Percentiles rank a stretch among this genome's conserved stretches.
phyloP scores from a whole-genome alignment of 2,329 filamentous ascomycete genomes.

The Paecilomyces sp. region DNA sequence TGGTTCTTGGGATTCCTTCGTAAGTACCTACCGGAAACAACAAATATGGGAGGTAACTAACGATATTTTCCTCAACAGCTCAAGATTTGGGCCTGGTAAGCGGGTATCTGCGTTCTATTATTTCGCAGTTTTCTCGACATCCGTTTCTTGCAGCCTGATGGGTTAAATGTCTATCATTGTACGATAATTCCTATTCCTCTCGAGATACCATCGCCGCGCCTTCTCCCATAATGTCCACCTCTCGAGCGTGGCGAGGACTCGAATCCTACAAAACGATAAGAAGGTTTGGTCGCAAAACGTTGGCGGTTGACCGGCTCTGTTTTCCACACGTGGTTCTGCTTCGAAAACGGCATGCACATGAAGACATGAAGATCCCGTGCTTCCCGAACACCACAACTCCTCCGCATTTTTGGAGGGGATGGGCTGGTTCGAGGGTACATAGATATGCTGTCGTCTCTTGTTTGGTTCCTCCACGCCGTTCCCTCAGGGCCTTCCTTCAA shows the following conservation, averaged over 20 bases:
- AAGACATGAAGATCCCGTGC: slow-evolving; percentile 4
- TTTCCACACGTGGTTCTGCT: slow-evolving; percentile 1
- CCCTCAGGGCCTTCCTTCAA: slow-evolving; percentile 10
- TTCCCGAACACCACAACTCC: background rate
- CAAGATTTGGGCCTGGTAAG: slow-evolving; percentile 79
- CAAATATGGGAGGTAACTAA: background rate
- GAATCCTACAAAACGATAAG: slow-evolving; percentile 3
- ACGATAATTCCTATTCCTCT: slow-evolving; percentile 39
- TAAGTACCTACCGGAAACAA: slow-evolving; percentile 45
- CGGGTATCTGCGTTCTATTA: slow-evolving; percentile 29
- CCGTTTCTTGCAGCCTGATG: slow-evolving; percentile 22
- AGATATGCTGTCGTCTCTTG: slow-evolving; percentile 8
- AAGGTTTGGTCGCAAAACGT: slow-evolving; percentile 2
- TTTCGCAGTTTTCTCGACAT: slow-evolving; percentile 29
- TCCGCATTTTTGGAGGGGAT: background rate
- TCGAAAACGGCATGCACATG: slow-evolving; percentile 8
- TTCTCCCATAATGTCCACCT: slow-evolving; percentile 22
- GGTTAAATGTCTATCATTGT: slow-evolving; percentile 31
- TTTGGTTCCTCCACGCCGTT: slow-evolving; percentile 15
- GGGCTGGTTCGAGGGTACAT: slow-evolving; percentile 6
- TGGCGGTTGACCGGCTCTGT: slow-evolving; percentile 2
- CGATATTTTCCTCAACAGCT: slow-evolving; percentile 46
- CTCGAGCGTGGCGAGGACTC: slow-evolving; percentile 14
- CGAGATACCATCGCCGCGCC: slow-evolving; percentile 13
- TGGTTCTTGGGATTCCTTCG: slow-evolving; percentile 97